Evolutionary conservation across 768 basidiomycete species (phyloP).

Genomic region (Leccinellum luteum): DNA sequence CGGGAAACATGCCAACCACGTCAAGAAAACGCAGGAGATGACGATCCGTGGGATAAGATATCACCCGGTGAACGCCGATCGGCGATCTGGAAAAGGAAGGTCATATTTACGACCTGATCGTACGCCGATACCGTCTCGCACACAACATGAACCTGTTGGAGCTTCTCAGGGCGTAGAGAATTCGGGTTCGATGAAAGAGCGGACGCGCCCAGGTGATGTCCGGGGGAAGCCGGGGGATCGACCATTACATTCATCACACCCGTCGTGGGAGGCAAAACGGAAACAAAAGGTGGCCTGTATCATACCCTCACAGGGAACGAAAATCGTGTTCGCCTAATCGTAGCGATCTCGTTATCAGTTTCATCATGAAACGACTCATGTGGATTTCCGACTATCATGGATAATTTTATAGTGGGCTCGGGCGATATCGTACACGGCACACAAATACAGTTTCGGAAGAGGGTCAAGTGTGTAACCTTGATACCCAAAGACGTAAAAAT

Average conservation of each 20-base stretch:
- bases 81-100: constrained; percentile 15
- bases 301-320: constrained; percentile 73
- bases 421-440: neutral
- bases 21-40: constrained; percentile 55
- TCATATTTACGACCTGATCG: neutral
- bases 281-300: constrained; percentile 66
- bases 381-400: neutral
- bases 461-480: neutral
- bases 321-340: constrained; percentile 59
- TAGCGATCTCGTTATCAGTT: constrained; percentile 5
- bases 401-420: neutral
- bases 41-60: constrained; percentile 12
- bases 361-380: neutral
- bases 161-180: neutral
- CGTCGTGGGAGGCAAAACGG: constrained; percentile 95
- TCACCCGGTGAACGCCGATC: constrained; percentile 12
- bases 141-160: neutral
- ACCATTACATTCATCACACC: constrained; percentile 81
- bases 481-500: neutral
- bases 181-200: neutral
- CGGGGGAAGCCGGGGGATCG: constrained; percentile 13
- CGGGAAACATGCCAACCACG: constrained; percentile 87
- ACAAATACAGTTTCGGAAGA: neutral
- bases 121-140: neutral
- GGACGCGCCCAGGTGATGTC: neutral